Evolutionary conservation across 192 early-diverging fungal genomes (phyloP).

Genomic region (Entomortierella chlamydospora): DNA sequence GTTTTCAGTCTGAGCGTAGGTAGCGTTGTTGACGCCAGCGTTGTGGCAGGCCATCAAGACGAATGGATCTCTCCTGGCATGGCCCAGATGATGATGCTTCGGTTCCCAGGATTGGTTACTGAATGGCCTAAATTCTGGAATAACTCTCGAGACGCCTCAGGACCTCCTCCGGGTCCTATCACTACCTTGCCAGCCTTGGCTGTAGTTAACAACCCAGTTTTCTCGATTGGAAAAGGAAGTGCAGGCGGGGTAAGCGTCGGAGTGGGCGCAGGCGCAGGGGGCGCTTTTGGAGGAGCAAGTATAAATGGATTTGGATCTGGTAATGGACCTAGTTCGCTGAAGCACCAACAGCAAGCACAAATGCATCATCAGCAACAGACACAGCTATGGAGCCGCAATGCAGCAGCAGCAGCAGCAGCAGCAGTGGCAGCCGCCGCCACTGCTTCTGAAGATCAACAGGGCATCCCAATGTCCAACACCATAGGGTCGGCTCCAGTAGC

Average conservation of each 20-base stretch:
- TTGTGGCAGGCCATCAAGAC: slow-evolving; percentile 29
- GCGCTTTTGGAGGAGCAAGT: slow-evolving; percentile 39
- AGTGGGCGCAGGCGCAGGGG: slow-evolving; percentile 45
- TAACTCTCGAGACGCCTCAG: slow-evolving; percentile 32
- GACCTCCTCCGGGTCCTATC: slow-evolving; percentile 46
- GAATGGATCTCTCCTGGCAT: slow-evolving; percentile 52
- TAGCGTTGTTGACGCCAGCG: slow-evolving; percentile 28
- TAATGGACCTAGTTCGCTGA: slow-evolving; percentile 46
- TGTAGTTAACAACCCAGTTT: slow-evolving; percentile 41
- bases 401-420: slow-evolving; percentile 8
- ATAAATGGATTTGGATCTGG: slow-evolving; percentile 20
- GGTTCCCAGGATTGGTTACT: slow-evolving; percentile 43
- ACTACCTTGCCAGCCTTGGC: slow-evolving; percentile 35
- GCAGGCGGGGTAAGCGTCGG: slow-evolving; percentile 33
- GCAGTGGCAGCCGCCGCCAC: neutral
- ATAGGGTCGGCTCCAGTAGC: neutral
- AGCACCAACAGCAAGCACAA: slow-evolving; percentile 50
- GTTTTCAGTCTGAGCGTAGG: slow-evolving; percentile 47
- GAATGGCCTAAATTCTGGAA: slow-evolving; percentile 56
- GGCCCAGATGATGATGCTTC: slow-evolving; percentile 56
- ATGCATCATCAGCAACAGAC: slow-evolving; percentile 56
- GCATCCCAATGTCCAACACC: neutral
- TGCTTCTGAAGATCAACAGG: neutral
- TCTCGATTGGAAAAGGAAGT: slow-evolving; percentile 36
- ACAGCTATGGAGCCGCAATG: slow-evolving; percentile 51